Conservation (phyloP, 768 basidiomycete species). For the Rossbeevera mucosa region DNA sequence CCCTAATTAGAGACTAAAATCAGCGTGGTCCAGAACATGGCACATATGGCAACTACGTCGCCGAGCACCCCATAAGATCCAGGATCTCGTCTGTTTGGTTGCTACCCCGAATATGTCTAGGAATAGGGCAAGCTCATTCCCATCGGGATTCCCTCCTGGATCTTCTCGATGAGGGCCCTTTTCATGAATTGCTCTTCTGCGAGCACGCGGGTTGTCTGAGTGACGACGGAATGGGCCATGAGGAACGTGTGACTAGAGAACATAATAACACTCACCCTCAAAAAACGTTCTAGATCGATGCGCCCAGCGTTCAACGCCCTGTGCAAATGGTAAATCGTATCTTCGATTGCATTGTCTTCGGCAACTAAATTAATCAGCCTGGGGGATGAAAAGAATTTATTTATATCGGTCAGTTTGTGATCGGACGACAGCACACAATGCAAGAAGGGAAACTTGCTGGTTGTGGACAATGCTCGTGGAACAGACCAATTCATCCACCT, state of each 20-base stretch:
- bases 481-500: slow-evolving; percentile 95
- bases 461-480: slow-evolving; percentile 94
- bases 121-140: slow-evolving; percentile 37
- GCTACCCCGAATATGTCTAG: slow-evolving; percentile 38
- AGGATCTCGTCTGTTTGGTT: slow-evolving; percentile 22
- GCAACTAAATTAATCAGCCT: slow-evolving; percentile 96
- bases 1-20: slow-evolving; percentile 20
- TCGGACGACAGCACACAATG: neutral
- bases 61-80: slow-evolving; percentile 33
- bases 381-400: neutral
- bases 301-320: slow-evolving; percentile 87
- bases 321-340: slow-evolving; percentile 95
- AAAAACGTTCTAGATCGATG: slow-evolving; percentile 91
- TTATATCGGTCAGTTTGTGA: slow-evolving; percentile 14
- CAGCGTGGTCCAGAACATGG: slow-evolving; percentile 29
- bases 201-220: slow-evolving; percentile 74
- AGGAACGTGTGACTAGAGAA: slow-evolving; percentile 14
- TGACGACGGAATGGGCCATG: slow-evolving; percentile 16
- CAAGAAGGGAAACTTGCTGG: slow-evolving; percentile 52
- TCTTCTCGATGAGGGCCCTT: slow-evolving; percentile 90
- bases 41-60: slow-evolving; percentile 35
- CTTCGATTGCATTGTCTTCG: slow-evolving; percentile 98
- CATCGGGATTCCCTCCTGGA: slow-evolving; percentile 57
- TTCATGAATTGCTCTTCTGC: slow-evolving; percentile 98
- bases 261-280: slow-evolving; percentile 59